These are phyloP conservation scores for Aspergillus nomiae DNA, from an alignment of 2,329 filamentous ascomycete species.

Conservation along the genomic window DNA sequence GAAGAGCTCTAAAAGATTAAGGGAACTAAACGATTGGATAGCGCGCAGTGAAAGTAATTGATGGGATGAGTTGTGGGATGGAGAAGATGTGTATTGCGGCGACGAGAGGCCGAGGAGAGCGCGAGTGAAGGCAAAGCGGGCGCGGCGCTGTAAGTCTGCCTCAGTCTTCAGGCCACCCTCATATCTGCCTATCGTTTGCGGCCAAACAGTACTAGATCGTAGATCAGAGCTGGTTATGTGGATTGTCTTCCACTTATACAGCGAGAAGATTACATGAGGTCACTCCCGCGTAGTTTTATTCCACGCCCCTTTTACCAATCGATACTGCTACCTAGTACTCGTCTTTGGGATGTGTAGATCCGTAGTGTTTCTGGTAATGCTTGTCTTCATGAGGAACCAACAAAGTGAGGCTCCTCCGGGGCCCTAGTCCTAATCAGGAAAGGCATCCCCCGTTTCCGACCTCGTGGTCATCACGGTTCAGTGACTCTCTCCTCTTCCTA, in stretches of 20 bases:
- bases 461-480: constrained; percentile 30
- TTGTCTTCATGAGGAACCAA: constrained; percentile 2
- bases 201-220: constrained; percentile 2
- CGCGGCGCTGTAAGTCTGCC: constrained; percentile 8
- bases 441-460: constrained; percentile 24
- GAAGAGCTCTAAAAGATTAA: neutral
- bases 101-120: constrained; percentile 22
- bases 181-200: constrained; percentile 22
- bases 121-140: constrained; percentile 10
- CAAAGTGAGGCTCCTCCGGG: constrained; percentile 22
- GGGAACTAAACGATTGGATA: constrained; percentile 12
- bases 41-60: constrained; percentile 6
- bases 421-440: constrained; percentile 26
- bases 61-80: constrained; percentile 6
- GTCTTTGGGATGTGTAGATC: neutral
- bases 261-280: neutral
- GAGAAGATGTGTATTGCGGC: constrained; percentile 7
- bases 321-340: neutral
- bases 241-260: neutral
- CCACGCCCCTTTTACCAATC: no score
- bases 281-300: neutral
- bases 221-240: neutral
- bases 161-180: constrained; percentile 15
- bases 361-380: neutral
- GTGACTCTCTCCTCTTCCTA: constrained; percentile 23